Evolutionary conservation across 1,284 basidiomycete genomes (phyloP).

Genomic region (Jaminaea rosea): DNA sequence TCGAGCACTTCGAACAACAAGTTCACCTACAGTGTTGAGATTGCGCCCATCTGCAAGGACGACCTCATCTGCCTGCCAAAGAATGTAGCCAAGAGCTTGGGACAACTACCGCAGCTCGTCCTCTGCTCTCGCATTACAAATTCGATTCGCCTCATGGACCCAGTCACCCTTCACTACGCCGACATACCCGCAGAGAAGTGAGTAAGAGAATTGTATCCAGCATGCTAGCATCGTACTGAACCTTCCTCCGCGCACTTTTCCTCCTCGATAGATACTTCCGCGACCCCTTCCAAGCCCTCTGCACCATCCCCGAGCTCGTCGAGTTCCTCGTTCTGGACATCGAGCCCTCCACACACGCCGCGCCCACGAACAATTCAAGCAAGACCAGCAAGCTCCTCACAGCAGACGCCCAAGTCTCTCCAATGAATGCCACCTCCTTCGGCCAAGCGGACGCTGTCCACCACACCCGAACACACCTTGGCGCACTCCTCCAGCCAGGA

Average conservation of each 20-base stretch:
- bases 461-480: slow-evolving; percentile 92
- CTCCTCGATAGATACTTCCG: too few relatives aligned
- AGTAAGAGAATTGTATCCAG: too few relatives aligned
- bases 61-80: slow-evolving; percentile 83
- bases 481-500: slow-evolving; percentile 86
- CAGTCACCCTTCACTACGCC: slow-evolving; percentile 69
- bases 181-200: slow-evolving; percentile 70
- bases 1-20: slow-evolving; percentile 90
- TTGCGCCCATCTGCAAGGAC: slow-evolving; percentile 93
- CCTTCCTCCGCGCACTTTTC: too few relatives aligned
- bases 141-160: slow-evolving; percentile 82
- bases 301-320: slow-evolving; percentile 71
- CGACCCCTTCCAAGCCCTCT: slow-evolving; percentile 72
- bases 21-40: slow-evolving; percentile 95
- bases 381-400: slow-evolving; percentile 24
- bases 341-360: slow-evolving; percentile 64
- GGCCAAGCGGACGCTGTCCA: slow-evolving; percentile 64
- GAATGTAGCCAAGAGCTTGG: slow-evolving; percentile 69
- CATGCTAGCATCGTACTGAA: too few relatives aligned
- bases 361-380: slow-evolving; percentile 1
- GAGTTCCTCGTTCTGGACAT: slow-evolving; percentile 94
- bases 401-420: slow-evolving; percentile 88
- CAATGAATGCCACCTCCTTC: slow-evolving; percentile 63
- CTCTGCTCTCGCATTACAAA: slow-evolving; percentile 85
- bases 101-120: slow-evolving; percentile 77